These are phyloP conservation scores for Malus fusca DNA, from an alignment of 306 rosid genomes.

Conservation along the genomic window DNA sequence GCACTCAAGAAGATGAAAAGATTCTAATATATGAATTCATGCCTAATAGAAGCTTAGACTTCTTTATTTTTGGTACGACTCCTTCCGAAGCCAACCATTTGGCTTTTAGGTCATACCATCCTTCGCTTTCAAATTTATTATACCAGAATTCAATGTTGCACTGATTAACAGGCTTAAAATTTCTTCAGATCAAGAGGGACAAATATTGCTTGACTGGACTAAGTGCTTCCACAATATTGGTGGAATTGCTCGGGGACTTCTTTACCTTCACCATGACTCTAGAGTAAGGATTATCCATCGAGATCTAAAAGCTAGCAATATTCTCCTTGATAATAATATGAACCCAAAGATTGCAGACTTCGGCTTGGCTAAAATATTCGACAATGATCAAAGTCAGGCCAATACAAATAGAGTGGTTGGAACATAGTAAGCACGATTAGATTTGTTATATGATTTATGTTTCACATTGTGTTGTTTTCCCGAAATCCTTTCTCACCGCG, in stretches of 20 bases:
- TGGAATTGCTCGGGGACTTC: slow-evolving; percentile 28
- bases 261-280: slow-evolving; percentile 42
- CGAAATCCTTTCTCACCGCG: not conserved
- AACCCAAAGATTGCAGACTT: slow-evolving; percentile 40
- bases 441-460: not conserved
- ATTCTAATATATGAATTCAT: slow-evolving; percentile 35
- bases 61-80: slow-evolving; percentile 31
- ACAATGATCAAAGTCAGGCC: slow-evolving; percentile 21
- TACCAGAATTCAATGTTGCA: not conserved
- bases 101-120: not conserved
- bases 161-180: not conserved
- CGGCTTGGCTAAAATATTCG: slow-evolving; percentile 35
- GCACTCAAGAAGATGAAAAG: slow-evolving; percentile 24
- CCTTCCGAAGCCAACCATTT: too few species aligned
- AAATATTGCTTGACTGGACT: not conserved
- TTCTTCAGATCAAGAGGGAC: not conserved
- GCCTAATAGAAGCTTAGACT: slow-evolving; percentile 41
- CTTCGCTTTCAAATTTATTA: not conserved
- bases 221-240: not conserved
- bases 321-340: slow-evolving; percentile 25
- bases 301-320: slow-evolving; percentile 37
- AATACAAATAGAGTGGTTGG: slow-evolving; percentile 31
- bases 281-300: slow-evolving; percentile 32
- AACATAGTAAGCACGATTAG: slow-evolving; percentile 30
- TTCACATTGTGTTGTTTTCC: not conserved